These are phyloP conservation scores for Bruguiera sexangula DNA, from an alignment of 345 rosid genomes.

Conservation along the genomic window DNA sequence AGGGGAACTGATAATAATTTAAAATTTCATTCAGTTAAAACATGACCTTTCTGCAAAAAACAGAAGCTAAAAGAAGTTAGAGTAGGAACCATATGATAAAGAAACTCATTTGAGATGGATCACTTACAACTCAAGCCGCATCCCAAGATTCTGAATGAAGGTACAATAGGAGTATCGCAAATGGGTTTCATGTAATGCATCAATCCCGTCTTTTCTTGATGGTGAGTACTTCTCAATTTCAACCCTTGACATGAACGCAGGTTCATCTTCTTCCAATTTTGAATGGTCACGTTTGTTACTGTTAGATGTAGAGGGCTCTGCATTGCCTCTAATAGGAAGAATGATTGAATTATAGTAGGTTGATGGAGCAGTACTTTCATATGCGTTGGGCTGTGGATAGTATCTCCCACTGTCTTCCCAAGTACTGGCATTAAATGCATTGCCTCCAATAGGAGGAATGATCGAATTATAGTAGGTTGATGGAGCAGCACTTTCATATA, in stretches of 20 bases:
- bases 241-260: constrained; percentile 59
- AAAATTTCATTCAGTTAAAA: background rate
- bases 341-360: constrained; percentile 26
- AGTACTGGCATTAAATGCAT: constrained; percentile 36
- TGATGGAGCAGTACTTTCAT: constrained; percentile 23
- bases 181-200: constrained; percentile 57
- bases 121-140: constrained; percentile 66
- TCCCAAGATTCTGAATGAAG: constrained; percentile 65
- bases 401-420: constrained; percentile 43
- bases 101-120: background rate
- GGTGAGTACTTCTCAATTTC: constrained; percentile 75
- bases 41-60: background rate
- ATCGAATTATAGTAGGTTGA: constrained; percentile 26
- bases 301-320: constrained; percentile 40
- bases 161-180: constrained; percentile 75
- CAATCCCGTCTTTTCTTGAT: constrained; percentile 80
- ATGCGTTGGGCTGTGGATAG: constrained; percentile 20
- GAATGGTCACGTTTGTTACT: constrained; percentile 55
- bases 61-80: background rate
- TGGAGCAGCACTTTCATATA: constrained; percentile 25
- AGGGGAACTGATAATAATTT: too few relatives aligned
- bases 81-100: background rate
- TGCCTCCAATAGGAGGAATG: constrained; percentile 19
- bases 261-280: constrained; percentile 56
- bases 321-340: constrained; percentile 35